These are phyloP conservation scores for Paramecium primaurelia DNA, from an alignment of 73 alveolate genomes.

Conservation along the genomic window DNA sequence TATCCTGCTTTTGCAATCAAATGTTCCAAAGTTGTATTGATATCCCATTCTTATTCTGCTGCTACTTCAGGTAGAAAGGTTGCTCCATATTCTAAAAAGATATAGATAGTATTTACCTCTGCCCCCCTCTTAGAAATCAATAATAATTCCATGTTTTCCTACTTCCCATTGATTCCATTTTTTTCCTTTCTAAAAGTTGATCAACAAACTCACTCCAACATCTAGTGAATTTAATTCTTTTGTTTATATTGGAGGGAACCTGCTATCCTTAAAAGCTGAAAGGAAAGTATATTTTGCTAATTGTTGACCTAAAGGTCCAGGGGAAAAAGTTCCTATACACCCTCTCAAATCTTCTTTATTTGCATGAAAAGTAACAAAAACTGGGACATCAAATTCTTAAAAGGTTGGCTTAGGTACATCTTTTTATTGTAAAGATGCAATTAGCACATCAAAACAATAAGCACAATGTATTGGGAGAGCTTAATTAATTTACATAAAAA, in stretches of 20 bases:
- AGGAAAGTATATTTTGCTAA: slow-evolving; percentile 76
- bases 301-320: slow-evolving; percentile 66
- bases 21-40: slow-evolving; percentile 72
- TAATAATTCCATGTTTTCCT: slow-evolving; percentile 94
- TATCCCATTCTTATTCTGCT: slow-evolving; percentile 88
- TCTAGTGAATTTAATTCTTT: slow-evolving; percentile 75
- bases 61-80: slow-evolving; percentile 97
- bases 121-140: slow-evolving; percentile 78
- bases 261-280: slow-evolving; percentile 86
- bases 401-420: slow-evolving; percentile 52
- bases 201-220: slow-evolving; percentile 81
- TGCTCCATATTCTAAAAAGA: slow-evolving; percentile 54
- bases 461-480: slow-evolving; percentile 65
- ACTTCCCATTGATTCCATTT: slow-evolving; percentile 90
- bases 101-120: not conserved
- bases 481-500: not conserved
- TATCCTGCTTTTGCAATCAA: slow-evolving; percentile 85
- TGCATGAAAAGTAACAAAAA: slow-evolving; percentile 94
- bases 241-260: slow-evolving; percentile 81
- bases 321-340: slow-evolving; percentile 90
- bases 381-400: slow-evolving; percentile 67
- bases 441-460: slow-evolving; percentile 74
- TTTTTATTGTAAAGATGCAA: slow-evolving; percentile 53
- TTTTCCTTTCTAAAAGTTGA: slow-evolving; percentile 74
- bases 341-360: slow-evolving; percentile 91